Evolutionary conservation across 192 early-diverging fungal species (phyloP), one percentile per base, ranked within the genome.

Genomic region (Rhizophagus sp.): DNA sequence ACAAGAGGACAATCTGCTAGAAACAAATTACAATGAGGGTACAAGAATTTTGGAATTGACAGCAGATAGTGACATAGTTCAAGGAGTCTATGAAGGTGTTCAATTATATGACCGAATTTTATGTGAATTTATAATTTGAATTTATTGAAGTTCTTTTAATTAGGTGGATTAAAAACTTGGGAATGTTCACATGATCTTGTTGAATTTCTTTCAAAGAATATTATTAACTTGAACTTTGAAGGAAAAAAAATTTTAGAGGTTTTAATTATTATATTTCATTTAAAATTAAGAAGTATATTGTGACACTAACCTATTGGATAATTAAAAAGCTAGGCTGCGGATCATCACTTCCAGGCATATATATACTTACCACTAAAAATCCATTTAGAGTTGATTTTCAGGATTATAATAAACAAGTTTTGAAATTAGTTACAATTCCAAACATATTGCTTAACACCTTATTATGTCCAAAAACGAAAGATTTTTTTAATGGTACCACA

Each of bases 151-250:
- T 33, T 15, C 4, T 17, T 73, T 44, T 65, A 61, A 73, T 62
- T 73, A 83, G 83, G 91, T 61, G 97, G 97, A 15, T 89, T 98
- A 75, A 99, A 99, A 85, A 99, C 97, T 0, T 99, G 97, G 97
- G 97, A 99, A 81, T 97, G 97, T 82, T 91, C 95, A 11, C 76
- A 95, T 41, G 97, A 99, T 86, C 84, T 99, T 69, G 89, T 97
- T 24, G 82, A 89, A 65, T 95, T 90, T 77, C 81, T 96, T 24
- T 84, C 89, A 25, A 82, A 84, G 24, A 82, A 89, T 30, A 80
- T 79, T 24, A 75, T 81, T 15, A 70, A 76, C 30, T 27, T 62
- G 22, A 63, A 83, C 25, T 79, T 84, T 61, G 81, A 80, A 33
- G 81, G 79, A 62, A 88, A 89, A 52, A 89, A 82, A 52, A 79